Base-by-base conservation (phyloP, 495 filamentous ascomycete genomes). In the Penicillium egyptiacum region DNA sequence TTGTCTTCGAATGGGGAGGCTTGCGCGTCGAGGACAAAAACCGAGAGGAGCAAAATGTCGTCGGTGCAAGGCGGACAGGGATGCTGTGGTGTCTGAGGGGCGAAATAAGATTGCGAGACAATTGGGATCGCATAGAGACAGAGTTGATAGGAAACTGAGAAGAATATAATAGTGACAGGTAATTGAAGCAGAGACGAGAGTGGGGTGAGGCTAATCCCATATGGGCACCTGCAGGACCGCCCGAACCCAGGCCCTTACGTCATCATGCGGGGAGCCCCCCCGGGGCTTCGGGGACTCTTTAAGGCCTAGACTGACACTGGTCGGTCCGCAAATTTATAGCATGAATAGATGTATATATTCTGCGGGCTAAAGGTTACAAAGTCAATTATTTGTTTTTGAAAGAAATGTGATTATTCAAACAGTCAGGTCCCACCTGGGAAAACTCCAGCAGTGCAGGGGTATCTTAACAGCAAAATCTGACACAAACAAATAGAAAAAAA, bases 91-190 rank as follows among this genome's bases (percentile, higher is more conserved):
- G 59, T 66, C 56, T 56, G 54, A 70, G 52, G 64, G 68, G 59
- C 31, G 55, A 53, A 48, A 57, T 57, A 44, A 88, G 66, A 23
- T 76, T 78, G 63, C 82, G 83, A 59, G 86, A 60, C 61, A 82
- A 47, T 45, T 58, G 61, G 33, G 51, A 46, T 56, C 59, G 57
- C 66, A 69, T 69, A 47, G 57, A 20, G 2, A 33, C 16, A 37
- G 31, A 6, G 31, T 28, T 56, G 16, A 12, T 17, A 17, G 19
- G 8, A 19, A 20, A 19, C 5, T 16, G 40, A 31, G 2, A 14
- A 28, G 35, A 19, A 10, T 20, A 14, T 39, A 40, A 28, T 10
- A 25, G 31, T 37, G 50, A 31, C 5, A 2, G 17, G 26, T 19
- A 51, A 19, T 12, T 23, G 40, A 30, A 14, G 23, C 23, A 54